A percentile compares a stretch with the other conserved stretches of the same genome.
phyloP scores from a whole-genome alignment of 768 basidiomycete genomes.

The Hemileccinum impolitum region DNA sequence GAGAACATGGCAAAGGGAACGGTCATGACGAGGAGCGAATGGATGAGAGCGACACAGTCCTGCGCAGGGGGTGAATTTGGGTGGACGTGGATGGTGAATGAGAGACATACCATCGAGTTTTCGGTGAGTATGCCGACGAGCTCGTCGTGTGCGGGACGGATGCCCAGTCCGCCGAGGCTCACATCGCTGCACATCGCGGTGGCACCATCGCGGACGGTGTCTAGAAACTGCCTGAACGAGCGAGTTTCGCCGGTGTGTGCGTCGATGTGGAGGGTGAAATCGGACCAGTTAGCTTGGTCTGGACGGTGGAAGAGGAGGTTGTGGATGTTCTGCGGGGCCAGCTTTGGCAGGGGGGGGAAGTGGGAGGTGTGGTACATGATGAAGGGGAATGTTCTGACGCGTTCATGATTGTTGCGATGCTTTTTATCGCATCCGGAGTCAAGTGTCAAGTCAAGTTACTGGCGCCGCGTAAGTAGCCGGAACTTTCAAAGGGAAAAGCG shows the following conservation, averaged over 20 bases:
- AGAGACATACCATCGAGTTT: slow-evolving; percentile 54
- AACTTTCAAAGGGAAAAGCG: too few species aligned
- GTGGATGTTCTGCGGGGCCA: slow-evolving; percentile 53
- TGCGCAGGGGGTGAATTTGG: slow-evolving; percentile 17
- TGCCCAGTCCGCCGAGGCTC: slow-evolving; percentile 52
- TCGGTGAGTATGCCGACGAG: slow-evolving; percentile 69
- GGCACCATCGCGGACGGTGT: slow-evolving; percentile 50
- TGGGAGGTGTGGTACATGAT: slow-evolving; percentile 56
- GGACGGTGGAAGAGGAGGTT: slow-evolving; percentile 52
- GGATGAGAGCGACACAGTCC: slow-evolving; percentile 55
- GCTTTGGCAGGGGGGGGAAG: slow-evolving; percentile 49
- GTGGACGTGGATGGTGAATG: not conserved
- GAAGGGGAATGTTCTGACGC: not conserved
- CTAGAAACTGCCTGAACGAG: slow-evolving; percentile 47
- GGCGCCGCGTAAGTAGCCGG: too few species aligned
- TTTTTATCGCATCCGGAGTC: too few species aligned
- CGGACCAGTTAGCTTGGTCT: slow-evolving; percentile 52
- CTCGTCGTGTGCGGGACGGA: slow-evolving; percentile 45
- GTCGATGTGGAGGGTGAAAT: slow-evolving; percentile 57
- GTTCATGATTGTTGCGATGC: not conserved
- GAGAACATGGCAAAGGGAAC: slow-evolving; percentile 55
- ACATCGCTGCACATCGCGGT: slow-evolving; percentile 52
- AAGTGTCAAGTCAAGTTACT: too few species aligned
- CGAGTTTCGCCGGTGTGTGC: slow-evolving; percentile 45
- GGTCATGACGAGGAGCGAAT: slow-evolving; percentile 46